These are phyloP conservation scores for Penstemon newberryi DNA, from an alignment of 257 asterid genomes.

Conservation along the genomic window DNA sequence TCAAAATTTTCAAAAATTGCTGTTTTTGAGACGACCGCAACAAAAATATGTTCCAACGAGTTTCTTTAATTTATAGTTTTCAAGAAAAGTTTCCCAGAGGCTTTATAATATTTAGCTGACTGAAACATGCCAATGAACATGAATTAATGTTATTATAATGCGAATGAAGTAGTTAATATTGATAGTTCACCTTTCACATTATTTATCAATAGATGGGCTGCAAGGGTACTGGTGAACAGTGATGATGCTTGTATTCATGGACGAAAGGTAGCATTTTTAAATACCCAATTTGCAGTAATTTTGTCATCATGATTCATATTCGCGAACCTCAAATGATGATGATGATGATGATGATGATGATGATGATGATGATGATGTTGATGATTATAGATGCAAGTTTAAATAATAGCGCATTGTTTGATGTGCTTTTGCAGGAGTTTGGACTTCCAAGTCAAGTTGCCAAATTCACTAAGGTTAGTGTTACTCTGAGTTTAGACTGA, in stretches of 20 bases:
- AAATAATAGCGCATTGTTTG: constrained; percentile 1
- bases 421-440: constrained; percentile 46
- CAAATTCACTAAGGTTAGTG: constrained; percentile 62
- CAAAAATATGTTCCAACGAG: too few relatives aligned
- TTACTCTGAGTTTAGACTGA: constrained; percentile 3
- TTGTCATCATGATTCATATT: too few relatives aligned
- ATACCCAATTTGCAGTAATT: neutral
- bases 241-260: constrained; percentile 79
- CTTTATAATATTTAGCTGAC: too few relatives aligned
- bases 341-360: too few relatives aligned
- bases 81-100: too few relatives aligned
- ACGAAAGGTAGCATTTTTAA: constrained; percentile 50
- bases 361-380: too few relatives aligned
- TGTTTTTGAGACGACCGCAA: neutral
- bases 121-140: too few relatives aligned
- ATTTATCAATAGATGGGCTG: constrained; percentile 81
- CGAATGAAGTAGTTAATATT: neutral
- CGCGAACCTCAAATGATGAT: too few relatives aligned
- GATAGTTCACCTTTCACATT: constrained; percentile 6
- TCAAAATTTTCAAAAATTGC: neutral
- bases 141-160: neutral
- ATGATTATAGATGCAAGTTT: too few relatives aligned
- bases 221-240: constrained; percentile 85
- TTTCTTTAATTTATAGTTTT: too few relatives aligned
- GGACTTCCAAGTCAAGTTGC: constrained; percentile 94